Evolutionary conservation across 1,139 yeast species (phyloP), one percentile per base, ranked within the genome.

Genomic region (Yamadazyma triangularis): DNA sequence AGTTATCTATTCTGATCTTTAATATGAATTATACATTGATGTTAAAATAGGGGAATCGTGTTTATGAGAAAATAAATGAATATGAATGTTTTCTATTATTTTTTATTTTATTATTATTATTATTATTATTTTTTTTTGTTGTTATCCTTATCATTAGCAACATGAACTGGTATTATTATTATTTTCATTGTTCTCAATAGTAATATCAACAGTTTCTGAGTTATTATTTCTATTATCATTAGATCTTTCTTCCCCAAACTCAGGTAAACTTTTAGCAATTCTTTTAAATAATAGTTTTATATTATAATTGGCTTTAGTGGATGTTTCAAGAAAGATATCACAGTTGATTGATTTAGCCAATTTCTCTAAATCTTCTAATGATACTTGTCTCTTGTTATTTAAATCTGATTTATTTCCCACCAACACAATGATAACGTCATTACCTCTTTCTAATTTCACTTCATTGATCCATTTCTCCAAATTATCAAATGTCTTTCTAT

Each of bases 291-390:
- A 64, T 35, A 79, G 73, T 60, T 91, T 89, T 33, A 91, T 96
- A 49, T 91, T 91, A 55, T 88, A 85, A 27, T 96, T 96, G 30
- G 91, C 91, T 59, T 89, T 91, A 19, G 97, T 93, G 41, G 95
- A 83, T 3, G 98, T 91, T 53, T 91, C 98, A 54, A 91, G 79
- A 54, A 82, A 87, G 40, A 83, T 77, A 50, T 79, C 74, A 26
- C 91, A 88, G 7, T 86, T 88, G 28, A 52, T 51, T n/a, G 28
- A 13, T 30, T 54, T 48, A 31, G 57, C 58, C 44, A 86, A 64
- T 31, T 73, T 74, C 49, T 86, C 86, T 14, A 94, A 85, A 47
- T 82, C 84, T 47, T 88, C 96, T 13, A 71, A 63, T 2, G 94
- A 73, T 13, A 89, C 94, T 49, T 85, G 86, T 44, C 96, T 77